Conservation (phyloP, 176 grass and related monocot genomes). For the Oryza longistaminata region DNA sequence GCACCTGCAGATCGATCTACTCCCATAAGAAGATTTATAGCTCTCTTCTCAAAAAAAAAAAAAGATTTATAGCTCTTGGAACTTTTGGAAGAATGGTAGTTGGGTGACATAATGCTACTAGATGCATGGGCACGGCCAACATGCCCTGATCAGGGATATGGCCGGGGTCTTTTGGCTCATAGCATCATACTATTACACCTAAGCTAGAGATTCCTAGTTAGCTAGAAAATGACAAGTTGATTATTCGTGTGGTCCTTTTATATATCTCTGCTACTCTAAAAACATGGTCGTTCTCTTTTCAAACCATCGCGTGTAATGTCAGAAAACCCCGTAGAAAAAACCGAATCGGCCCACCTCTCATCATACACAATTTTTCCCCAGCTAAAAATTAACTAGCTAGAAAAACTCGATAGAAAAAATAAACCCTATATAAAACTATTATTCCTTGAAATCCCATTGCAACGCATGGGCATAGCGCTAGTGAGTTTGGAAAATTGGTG, state of each 20-base stretch:
- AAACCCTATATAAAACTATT: no score
- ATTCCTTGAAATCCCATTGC: no score
- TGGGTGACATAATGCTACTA: constrained; percentile 3
- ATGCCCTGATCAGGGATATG: background rate
- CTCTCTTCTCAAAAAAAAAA: no score
- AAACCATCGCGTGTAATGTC: no score
- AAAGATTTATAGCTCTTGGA: background rate
- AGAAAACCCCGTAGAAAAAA: no score
- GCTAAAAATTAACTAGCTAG: no score
- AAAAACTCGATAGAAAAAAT: no score
- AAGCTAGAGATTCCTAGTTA: background rate
- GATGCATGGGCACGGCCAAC: constrained; percentile 14
- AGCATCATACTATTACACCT: background rate
- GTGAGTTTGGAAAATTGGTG: background rate
- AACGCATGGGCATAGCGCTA: no score
- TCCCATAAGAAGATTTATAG: background rate
- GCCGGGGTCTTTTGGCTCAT: background rate
- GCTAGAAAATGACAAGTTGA: background rate
- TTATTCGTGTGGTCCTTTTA: background rate
- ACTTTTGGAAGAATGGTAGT: constrained; percentile 4
- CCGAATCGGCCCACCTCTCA: no score
- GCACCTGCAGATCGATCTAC: background rate
- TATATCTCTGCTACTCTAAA: no score
- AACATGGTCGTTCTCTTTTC: no score
- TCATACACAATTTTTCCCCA: no score